These are phyloP conservation scores for Starmerella vaccinii DNA, from an alignment of 805 yeast genomes.

Conservation along the genomic window DNA sequence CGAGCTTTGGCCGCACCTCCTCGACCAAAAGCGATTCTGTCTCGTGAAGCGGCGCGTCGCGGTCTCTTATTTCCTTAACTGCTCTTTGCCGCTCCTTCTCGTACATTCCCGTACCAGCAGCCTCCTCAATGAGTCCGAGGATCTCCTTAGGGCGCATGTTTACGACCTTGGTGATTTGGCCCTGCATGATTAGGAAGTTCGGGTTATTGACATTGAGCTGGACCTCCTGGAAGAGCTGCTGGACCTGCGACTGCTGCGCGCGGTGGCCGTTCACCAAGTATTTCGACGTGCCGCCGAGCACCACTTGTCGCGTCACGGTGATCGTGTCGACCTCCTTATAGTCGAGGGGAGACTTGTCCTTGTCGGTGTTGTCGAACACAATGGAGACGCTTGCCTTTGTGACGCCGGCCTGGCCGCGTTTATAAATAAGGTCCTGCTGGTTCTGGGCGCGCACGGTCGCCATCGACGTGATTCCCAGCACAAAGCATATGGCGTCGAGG, in stretches of 20 bases:
- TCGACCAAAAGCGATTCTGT: constrained; percentile 63
- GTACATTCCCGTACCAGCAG: constrained; percentile 93
- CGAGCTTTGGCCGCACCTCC: constrained; percentile 88
- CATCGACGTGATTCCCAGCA: constrained; percentile 92
- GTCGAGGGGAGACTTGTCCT: constrained; percentile 71
- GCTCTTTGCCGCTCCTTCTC: constrained; percentile 91
- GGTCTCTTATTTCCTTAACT: constrained; percentile 80
- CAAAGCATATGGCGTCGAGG: constrained; percentile 94
- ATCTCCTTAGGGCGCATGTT: constrained; percentile 93
- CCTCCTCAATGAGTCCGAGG: constrained; percentile 86
- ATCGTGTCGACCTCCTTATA: constrained; percentile 59
- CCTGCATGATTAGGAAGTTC: constrained; percentile 96
- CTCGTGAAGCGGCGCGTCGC: constrained; percentile 73
- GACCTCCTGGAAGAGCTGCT: constrained; percentile 83
- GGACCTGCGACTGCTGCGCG: constrained; percentile 87
- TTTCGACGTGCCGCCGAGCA: constrained; percentile 84
- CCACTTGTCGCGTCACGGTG: constrained; percentile 83
- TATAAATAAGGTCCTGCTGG: constrained; percentile 86
- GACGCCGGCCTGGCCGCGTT: constrained; percentile 96
- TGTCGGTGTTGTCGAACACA: constrained; percentile 80
- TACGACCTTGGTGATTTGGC: constrained; percentile 91
- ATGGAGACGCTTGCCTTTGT: constrained; percentile 95
- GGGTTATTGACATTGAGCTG: constrained; percentile 95
- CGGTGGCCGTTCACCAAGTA: constrained; percentile 91
- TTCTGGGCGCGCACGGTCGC: constrained; percentile 89